These are phyloP conservation scores for Cutaneotrichosporon cavernicola DNA, from an alignment of 1,284 basidiomycete genomes.

Conservation along the genomic window DNA sequence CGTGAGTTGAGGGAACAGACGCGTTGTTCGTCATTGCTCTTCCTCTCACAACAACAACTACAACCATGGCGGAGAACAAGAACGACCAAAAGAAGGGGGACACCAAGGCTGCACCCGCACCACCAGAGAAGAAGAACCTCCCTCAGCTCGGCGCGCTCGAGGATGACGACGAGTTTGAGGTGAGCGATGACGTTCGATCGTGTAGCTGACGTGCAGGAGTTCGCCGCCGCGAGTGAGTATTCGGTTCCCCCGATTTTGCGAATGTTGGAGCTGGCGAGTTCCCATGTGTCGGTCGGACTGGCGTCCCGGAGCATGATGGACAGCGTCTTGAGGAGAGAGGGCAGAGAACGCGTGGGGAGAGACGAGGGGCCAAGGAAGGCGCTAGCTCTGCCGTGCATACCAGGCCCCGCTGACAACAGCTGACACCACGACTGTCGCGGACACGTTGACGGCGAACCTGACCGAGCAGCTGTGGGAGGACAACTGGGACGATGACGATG, in stretches of 20 bases:
- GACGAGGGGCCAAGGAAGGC: background rate
- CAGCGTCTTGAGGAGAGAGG: too few species aligned
- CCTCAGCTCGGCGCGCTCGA: slow-evolving; percentile 53
- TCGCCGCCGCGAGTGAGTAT: slow-evolving; percentile 47
- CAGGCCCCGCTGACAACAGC: slow-evolving; percentile 18
- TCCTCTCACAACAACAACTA: slow-evolving; percentile 14
- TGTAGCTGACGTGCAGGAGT: slow-evolving; percentile 39
- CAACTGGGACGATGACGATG: slow-evolving; percentile 99
- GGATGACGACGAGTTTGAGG: slow-evolving; percentile 56
- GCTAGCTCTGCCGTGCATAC: background rate
- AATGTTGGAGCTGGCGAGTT: too few species aligned
- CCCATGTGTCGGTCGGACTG: too few species aligned
- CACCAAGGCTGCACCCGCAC: slow-evolving; percentile 4
- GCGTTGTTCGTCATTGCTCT: slow-evolving; percentile 9
- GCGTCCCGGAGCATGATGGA: too few species aligned
- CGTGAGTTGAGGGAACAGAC: background rate
- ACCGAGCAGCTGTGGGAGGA: slow-evolving; percentile 84
- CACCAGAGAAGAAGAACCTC: slow-evolving; percentile 44
- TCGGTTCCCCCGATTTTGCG: background rate
- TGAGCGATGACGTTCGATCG: slow-evolving; percentile 30
- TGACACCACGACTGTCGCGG: slow-evolving; percentile 40
- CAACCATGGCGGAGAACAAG: slow-evolving; percentile 22
- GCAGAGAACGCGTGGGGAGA: background rate
- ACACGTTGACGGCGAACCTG: slow-evolving; percentile 38
- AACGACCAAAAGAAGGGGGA: slow-evolving; percentile 12